Evolutionary conservation across 1,284 basidiomycete genomes (phyloP), one percentile per base, ranked within the genome.

Genomic region (Trametes hirsuta): DNA sequence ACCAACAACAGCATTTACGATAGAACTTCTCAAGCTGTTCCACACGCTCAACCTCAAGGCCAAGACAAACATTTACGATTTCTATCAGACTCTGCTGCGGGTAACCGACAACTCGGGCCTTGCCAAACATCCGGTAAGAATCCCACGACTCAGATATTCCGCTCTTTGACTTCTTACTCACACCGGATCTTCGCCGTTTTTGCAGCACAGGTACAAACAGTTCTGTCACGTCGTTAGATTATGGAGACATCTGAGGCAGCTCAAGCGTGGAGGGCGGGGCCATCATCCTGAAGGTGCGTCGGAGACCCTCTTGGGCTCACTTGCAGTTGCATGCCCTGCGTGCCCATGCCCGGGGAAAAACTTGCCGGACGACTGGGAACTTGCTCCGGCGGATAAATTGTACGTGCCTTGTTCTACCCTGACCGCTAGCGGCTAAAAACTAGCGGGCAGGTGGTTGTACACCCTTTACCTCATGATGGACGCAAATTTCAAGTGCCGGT

Each of bases 331-430:
- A 6, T 74, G 71, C 47, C 67, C 70, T 1, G 71, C 70, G 4
- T 74, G 71, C 51, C 73, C 72, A 4, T 67, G 71, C 6, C 64
- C 64, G 3, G 69, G 63, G 2, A 63, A 59, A 35, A 74, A 74
- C 42, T 41, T 71, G 14, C 63, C 65, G 2, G 35, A 47, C 1
- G 61, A 66, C 11, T 73, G 71, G 72, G 39, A 65, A 52, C 24
- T 56, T 4, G 60, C 52, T 0, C 53, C 63, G 4, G 39, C 58
- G 1, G 45, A 66, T 6, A 39, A 36, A 40, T 25, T 35, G 67
- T 69, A 60, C 18, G 54, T 49, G 10, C 44, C 22, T 14, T 18
- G 15, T 46, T 25, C 14, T 49, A 18, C 18, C 1, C 18, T 1
- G 1, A 18, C 1, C 18, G 18, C 18, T 18, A 18, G 18, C 18